phyloP scores from a whole-genome alignment of 768 basidiomycete genomes.

The Hygrophorus pudorinus region DNA sequence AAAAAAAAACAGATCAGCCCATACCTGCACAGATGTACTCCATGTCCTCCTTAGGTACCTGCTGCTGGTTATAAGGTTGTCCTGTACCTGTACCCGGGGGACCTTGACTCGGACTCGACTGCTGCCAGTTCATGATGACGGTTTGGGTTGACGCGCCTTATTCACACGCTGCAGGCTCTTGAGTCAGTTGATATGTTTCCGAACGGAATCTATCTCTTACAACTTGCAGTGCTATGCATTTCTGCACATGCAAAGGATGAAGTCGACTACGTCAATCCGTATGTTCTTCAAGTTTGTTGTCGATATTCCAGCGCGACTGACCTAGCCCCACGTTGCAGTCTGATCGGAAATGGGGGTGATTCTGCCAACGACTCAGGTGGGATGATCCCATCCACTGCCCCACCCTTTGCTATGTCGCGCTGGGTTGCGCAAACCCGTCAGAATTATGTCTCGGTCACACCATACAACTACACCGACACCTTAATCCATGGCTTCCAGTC shows the following conservation, averaged over 20 bases:
- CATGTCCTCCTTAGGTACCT: constrained; percentile 51
- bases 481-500: constrained; percentile 67
- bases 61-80: constrained; percentile 19
- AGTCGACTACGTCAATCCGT: constrained; percentile 4
- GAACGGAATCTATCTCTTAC: too few relatives aligned
- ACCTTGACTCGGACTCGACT: too few relatives aligned
- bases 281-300: neutral
- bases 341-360: constrained; percentile 68
- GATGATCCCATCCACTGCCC: constrained; percentile 67
- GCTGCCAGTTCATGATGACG: too few relatives aligned
- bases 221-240: too few relatives aligned
- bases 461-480: constrained; percentile 51
- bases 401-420: constrained; percentile 79
- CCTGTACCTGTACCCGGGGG: too few relatives aligned
- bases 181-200: too few relatives aligned
- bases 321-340: constrained; percentile 13
- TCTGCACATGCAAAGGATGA: neutral
- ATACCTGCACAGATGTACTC: constrained; percentile 83
- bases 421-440: constrained; percentile 77
- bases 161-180: too few relatives aligned
- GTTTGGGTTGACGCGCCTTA: too few relatives aligned
- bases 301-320: too few relatives aligned
- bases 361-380: constrained; percentile 64
- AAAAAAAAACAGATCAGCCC: constrained; percentile 13
- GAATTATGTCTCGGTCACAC: constrained; percentile 66